Evolutionary conservation across 345 rosid species (phyloP).

Genomic region (Nephelium lappaceum): DNA sequence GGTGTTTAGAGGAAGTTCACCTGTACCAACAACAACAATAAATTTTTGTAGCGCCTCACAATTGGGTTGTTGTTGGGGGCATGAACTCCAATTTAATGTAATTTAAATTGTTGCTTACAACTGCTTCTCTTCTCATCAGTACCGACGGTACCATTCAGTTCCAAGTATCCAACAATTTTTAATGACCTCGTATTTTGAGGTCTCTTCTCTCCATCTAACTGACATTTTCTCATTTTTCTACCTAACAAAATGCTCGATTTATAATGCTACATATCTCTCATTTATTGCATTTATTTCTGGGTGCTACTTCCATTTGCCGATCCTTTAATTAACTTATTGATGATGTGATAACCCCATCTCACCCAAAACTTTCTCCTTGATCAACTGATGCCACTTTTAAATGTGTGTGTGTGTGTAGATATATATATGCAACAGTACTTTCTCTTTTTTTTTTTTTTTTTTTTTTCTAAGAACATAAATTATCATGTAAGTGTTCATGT

Average conservation of each 20-base stretch:
- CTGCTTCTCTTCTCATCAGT: conserved; percentile 7
- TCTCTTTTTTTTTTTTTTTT: no score
- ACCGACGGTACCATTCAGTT: conserved; percentile 21
- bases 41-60: conserved; percentile 16
- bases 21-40: conserved; percentile 22
- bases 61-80: conserved; percentile 31
- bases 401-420: no score
- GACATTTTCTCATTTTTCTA: background rate
- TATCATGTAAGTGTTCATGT: no score
- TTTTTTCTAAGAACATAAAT: no score
- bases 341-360: background rate
- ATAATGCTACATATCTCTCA: background rate
- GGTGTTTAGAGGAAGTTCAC: background rate
- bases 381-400: no score
- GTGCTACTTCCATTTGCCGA: background rate
- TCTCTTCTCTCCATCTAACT: background rate
- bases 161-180: background rate
- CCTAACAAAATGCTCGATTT: background rate
- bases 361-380: no score
- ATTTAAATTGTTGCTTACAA: conserved; percentile 23
- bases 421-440: no score
- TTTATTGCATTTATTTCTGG: background rate
- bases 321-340: background rate
- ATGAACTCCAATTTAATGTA: conserved; percentile 29
- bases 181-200: conserved; percentile 12